Evolutionary conservation across 2,329 filamentous ascomycete species (phyloP), one percentile per base, ranked within the genome.

Genomic region (Trichoderma afroharzianum): DNA sequence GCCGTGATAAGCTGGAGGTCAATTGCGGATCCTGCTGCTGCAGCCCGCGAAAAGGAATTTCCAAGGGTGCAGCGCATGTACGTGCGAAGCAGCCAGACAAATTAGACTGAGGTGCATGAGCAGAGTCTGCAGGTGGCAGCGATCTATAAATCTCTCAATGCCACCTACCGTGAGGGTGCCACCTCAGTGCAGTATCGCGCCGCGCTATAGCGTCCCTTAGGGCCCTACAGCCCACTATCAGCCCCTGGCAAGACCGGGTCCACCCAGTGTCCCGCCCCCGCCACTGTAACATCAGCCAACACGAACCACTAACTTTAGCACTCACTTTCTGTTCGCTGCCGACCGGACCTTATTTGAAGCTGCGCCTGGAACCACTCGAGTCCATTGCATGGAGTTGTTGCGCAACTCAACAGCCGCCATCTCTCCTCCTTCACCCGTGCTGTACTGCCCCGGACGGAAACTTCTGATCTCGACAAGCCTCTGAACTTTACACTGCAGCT

Each of bases 211-310:
- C 67, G 67, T 30, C 47, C 18, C 26, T 32, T 14, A 53, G 67
- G 43, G 36, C 28, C 57, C 21, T 69, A 58, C 63, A 61, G 57
- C 67, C 67, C 67, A 69, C 67, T 53, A 28, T 43, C 50, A 36
- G 55, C 11, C 28, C 67, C 67, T 69, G 67, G 66, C 66, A 62
- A 43, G 39, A n/a, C 36, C 24, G 30, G 62, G 55, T 50, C 68
- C 61, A 58, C 72, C 74, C 73, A 73, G 63, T 76, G 76, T 77
- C 76, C 77, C 77, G 76, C 76, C 77, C 77, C 77, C 77, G 75
- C 77, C 76, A 78, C 77, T 72, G 70, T 72, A 71, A 63, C 63
- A 58, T 69, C 67, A 69, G 67, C 57, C 67, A 62, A 62, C 67
- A 61, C 67, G 67, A 69, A 53, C 55, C 67, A 59, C 64, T 68